phyloP scores from a whole-genome alignment of 331 rosid species.

The Rosa hybrid region DNA sequence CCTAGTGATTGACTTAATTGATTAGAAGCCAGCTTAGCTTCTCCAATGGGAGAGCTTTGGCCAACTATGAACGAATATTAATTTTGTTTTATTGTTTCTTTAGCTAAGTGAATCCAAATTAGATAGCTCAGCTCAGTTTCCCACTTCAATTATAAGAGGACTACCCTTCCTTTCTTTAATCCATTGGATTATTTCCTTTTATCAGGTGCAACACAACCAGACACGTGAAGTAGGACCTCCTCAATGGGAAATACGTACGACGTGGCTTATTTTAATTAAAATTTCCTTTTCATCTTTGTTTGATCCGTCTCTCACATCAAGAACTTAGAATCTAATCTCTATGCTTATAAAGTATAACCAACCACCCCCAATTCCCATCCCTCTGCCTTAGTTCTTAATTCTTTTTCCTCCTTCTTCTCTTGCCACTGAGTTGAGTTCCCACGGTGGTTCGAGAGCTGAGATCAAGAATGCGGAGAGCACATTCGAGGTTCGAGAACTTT shows the following conservation, averaged over 20 bases:
- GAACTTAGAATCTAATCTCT: background rate
- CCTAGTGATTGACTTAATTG: constrained; percentile 11
- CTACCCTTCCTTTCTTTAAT: background rate
- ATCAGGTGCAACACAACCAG: background rate
- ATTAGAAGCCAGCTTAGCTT: constrained; percentile 12
- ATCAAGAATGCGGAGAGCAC: constrained; percentile 9
- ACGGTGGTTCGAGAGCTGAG: constrained; percentile 9
- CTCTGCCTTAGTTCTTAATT: background rate
- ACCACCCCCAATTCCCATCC: constrained; percentile 28
- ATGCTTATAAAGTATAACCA: constrained; percentile 34
- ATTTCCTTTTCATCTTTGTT: constrained; percentile 28
- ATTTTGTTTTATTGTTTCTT: constrained; percentile 11
- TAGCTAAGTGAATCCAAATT: constrained; percentile 1
- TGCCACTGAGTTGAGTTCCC: background rate
- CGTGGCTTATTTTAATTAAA: constrained; percentile 7
- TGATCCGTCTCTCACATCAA: constrained; percentile 23
- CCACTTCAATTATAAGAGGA: background rate
- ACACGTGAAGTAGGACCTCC: constrained; percentile 32
- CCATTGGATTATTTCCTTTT: constrained; percentile 31
- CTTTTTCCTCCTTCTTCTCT: background rate
- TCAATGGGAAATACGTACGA: background rate
- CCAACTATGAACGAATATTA: background rate
- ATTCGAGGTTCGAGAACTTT: constrained; percentile 22
- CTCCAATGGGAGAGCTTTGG: constrained; percentile 11
- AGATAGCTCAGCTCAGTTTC: constrained; percentile 17